Percentiles rank a stretch among this genome's conserved stretches.
phyloP scores from a whole-genome alignment of 371 early-diverging fungal species.

The Chytridiales sp. region DNA sequence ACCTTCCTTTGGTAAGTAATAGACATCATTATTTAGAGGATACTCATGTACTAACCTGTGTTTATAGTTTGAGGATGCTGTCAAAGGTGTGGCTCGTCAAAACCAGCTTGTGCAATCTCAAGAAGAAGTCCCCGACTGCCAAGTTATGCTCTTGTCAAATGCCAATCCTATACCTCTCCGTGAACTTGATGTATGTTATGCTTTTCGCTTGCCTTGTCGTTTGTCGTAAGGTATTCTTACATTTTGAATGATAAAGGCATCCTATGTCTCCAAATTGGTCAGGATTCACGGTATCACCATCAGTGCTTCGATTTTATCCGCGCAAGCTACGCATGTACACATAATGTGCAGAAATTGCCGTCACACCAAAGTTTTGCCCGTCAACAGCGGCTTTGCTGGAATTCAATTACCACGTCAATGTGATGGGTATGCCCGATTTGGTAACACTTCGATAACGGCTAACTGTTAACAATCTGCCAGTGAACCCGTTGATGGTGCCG shows the following conservation, averaged over 20 bases:
- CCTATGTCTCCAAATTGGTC: constrained; percentile 90
- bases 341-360: constrained; percentile 88
- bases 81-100: constrained; percentile 47
- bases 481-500: constrained; percentile 26
- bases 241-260: no score
- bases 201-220: background rate
- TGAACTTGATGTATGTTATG: constrained; percentile 67
- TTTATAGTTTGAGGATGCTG: constrained; percentile 82
- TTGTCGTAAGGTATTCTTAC: background rate
- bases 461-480: constrained; percentile 7
- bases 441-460: background rate
- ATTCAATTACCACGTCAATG: constrained; percentile 85
- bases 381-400: constrained; percentile 84
- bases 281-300: constrained; percentile 97
- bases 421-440: constrained; percentile 59
- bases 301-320: constrained; percentile 85
- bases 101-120: constrained; percentile 40
- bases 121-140: constrained; percentile 71
- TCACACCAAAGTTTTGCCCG: constrained; percentile 70
- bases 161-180: constrained; percentile 83
- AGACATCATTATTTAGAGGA: background rate
- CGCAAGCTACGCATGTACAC: constrained; percentile 85
- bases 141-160: constrained; percentile 82
- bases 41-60: background rate
- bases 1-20: constrained; percentile 70